These are phyloP conservation scores for Solanum sejunctum DNA, from an alignment of 257 asterid genomes.

Conservation along the genomic window DNA sequence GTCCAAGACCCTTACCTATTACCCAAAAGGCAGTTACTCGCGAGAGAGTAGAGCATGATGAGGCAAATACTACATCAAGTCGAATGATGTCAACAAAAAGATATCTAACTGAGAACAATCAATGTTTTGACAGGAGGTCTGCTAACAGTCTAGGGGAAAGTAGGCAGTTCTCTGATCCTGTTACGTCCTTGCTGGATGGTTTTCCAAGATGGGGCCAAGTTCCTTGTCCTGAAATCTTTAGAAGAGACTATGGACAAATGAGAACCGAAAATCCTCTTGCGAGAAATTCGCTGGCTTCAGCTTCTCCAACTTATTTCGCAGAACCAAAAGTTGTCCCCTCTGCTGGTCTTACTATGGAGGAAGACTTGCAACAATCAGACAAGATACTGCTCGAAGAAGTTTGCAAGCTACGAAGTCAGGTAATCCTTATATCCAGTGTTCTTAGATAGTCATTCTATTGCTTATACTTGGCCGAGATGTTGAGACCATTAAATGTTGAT, in stretches of 20 bases:
- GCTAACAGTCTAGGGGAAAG: slow-evolving; percentile 1
- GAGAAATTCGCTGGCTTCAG: slow-evolving; percentile 4
- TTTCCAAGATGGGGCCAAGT: slow-evolving; percentile 40
- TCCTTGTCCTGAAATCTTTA: slow-evolving; percentile 25
- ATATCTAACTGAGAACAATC: slow-evolving; percentile 6
- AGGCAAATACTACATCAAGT: slow-evolving; percentile 9
- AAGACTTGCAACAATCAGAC: slow-evolving; percentile 6
- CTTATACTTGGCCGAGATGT: background rate
- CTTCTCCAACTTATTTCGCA: slow-evolving; percentile 4
- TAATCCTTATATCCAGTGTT: slow-evolving; percentile 5
- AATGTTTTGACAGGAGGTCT: background rate
- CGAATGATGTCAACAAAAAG: slow-evolving; percentile 11
- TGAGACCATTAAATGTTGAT: background rate
- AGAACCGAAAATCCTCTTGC: background rate
- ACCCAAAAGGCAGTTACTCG: slow-evolving; percentile 5
- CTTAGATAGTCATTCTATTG: background rate
- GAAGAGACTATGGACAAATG: background rate
- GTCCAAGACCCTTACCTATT: slow-evolving; percentile 20
- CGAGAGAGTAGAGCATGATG: slow-evolving; percentile 18
- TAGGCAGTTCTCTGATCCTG: background rate
- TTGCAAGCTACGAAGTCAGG: slow-evolving; percentile 24
- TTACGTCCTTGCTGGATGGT: slow-evolving; percentile 3
- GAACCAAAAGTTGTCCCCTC: background rate
- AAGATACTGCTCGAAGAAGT: slow-evolving; percentile 20
- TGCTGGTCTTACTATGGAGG: slow-evolving; percentile 1